Conservation (phyloP, 192 early-diverging fungal species). For the Backusella psychrophila region DNA sequence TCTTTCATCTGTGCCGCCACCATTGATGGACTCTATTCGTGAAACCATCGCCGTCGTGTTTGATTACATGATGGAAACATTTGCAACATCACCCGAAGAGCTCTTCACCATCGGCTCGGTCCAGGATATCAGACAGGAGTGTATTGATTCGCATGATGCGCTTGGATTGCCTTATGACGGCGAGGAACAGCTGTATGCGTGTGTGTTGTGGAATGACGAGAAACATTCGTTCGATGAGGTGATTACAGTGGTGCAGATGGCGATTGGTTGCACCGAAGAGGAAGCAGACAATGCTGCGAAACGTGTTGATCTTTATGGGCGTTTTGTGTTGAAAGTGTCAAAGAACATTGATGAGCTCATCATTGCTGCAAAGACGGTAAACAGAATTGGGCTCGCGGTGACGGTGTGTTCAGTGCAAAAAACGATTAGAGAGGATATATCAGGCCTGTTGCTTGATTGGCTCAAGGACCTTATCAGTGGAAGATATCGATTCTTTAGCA, state of each 20-base stretch:
- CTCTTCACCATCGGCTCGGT: not conserved
- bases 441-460: conserved; percentile 79
- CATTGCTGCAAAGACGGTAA: conserved; percentile 63
- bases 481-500: conserved; percentile 33
- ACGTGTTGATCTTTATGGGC: conserved; percentile 80
- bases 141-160: conserved; percentile 14
- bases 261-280: conserved; percentile 56
- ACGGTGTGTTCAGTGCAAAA: conserved; percentile 81
- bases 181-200: conserved; percentile 51
- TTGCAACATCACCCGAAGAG: conserved; percentile 56
- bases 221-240: conserved; percentile 92
- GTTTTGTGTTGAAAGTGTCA: conserved; percentile 69
- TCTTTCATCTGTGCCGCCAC: conserved; percentile 46
- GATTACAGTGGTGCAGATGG: conserved; percentile 71
- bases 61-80: conserved; percentile 89
- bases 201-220: conserved; percentile 98
- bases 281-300: conserved; percentile 77
- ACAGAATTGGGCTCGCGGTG: conserved; percentile 70
- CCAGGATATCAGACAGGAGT: conserved; percentile 15
- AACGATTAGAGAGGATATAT: conserved; percentile 83
- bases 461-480: conserved; percentile 72
- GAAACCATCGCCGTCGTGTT: conserved; percentile 82
- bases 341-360: conserved; percentile 65
- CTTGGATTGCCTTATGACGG: not conserved
- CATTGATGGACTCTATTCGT: conserved; percentile 64